phyloP scores from a whole-genome alignment of 2,329 filamentous ascomycete species.

The Ceratocystis eucalypticola region DNA sequence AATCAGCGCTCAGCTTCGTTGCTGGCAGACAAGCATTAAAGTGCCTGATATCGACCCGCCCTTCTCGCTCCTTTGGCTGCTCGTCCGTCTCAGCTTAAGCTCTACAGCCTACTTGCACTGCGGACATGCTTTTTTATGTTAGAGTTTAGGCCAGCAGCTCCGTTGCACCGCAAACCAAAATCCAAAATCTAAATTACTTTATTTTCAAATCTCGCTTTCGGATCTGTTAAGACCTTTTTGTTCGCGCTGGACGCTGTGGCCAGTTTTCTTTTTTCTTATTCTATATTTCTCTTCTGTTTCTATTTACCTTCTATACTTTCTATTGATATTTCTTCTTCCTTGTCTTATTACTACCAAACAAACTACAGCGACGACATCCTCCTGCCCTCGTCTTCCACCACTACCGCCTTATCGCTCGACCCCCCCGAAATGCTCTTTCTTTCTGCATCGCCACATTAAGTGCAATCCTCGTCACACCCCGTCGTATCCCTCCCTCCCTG shows the following conservation, averaged over 20 bases:
- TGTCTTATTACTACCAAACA: background rate
- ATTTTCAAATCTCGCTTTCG: slow-evolving; percentile 1
- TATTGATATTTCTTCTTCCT: background rate
- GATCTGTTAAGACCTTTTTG: background rate
- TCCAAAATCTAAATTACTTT: background rate
- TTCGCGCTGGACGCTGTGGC: background rate
- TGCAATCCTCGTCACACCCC: background rate
- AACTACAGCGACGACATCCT: background rate
- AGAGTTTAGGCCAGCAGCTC: background rate
- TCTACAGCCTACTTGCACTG: background rate
- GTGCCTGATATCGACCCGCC: no score
- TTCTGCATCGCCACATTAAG: slow-evolving; percentile 7
- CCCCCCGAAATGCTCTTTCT: background rate
- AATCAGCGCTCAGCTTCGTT: background rate
- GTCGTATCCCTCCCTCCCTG: background rate
- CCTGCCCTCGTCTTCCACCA: background rate
- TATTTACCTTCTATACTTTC: background rate
- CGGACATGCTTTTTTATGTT: background rate
- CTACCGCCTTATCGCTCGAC: background rate
- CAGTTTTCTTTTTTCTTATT: background rate
- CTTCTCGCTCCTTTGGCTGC: background rate
- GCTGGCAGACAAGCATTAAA: no score
- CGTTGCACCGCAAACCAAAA: background rate
- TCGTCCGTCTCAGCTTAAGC: background rate
- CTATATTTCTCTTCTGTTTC: background rate